Evolutionary conservation across 257 asterid genomes (phyloP).

Genomic region (Ehretia macrophylla): DNA sequence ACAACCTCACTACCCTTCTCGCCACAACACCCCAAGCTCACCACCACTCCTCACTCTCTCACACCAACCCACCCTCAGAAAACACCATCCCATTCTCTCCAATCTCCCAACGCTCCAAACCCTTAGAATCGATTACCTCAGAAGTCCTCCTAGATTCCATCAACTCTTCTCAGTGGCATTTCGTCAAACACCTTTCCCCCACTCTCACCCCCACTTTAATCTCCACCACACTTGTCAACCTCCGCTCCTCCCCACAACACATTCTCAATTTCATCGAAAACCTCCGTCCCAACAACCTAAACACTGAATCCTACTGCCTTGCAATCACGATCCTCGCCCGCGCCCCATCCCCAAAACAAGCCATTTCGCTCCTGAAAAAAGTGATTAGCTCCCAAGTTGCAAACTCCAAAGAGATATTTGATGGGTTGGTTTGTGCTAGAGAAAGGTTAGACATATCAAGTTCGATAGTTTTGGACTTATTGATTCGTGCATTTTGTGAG

Average conservation of each 20-base stretch:
- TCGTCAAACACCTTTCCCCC: conserved; percentile 44
- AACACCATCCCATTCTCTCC: not conserved
- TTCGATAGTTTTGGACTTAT: conserved; percentile 41
- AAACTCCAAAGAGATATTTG: conserved; percentile 21
- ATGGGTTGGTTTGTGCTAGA: conserved; percentile 36
- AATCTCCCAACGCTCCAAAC: conserved; percentile 1
- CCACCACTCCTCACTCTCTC: conserved; percentile 16
- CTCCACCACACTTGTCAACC: conserved; percentile 32
- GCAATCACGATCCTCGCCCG: conserved; percentile 44
- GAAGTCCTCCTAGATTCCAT: conserved; percentile 12
- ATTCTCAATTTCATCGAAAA: conserved; percentile 30
- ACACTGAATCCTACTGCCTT: conserved; percentile 39
- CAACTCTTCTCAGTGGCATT: conserved; percentile 54
- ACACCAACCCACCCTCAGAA: conserved; percentile 3
- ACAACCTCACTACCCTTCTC: conserved; percentile 7
- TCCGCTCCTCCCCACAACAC: conserved; percentile 36
- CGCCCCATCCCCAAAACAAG: conserved; percentile 36
- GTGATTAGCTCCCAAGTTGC: conserved; percentile 24
- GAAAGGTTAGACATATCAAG: conserved; percentile 37
- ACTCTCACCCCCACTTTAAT: conserved; percentile 30
- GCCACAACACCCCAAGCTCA: conserved; percentile 1
- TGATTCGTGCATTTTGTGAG: conserved; percentile 45
- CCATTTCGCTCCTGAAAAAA: conserved; percentile 39
- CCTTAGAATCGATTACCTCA: conserved; percentile 3
- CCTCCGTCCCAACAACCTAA: conserved; percentile 21